Evolutionary conservation across 495 filamentous ascomycete genomes (phyloP).

Genomic region (Annulohypoxylon moriforme): DNA sequence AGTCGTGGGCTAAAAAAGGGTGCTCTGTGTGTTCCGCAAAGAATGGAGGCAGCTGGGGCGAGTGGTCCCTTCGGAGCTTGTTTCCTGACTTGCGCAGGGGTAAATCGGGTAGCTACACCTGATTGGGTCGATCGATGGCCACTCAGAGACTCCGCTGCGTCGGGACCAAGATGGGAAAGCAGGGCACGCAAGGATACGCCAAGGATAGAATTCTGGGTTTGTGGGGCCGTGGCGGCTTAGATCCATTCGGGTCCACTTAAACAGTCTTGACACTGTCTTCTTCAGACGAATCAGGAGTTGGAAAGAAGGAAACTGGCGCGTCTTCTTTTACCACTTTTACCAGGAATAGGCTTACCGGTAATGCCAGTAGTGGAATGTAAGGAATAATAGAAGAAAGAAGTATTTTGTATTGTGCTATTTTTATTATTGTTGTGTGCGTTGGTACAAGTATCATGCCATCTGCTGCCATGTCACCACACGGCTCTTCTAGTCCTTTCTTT

Average conservation of each 20-base stretch:
- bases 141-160: conserved; percentile 30
- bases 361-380: conserved; percentile 14
- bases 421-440: conserved; percentile 31
- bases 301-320: conserved; percentile 19
- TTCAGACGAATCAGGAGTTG: not conserved
- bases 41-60: conserved; percentile 12
- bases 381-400: conserved; percentile 22
- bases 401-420: conserved; percentile 27
- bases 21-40: not conserved
- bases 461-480: conserved; percentile 19
- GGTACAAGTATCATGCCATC: conserved; percentile 44
- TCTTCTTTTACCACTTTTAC: conserved; percentile 24
- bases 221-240: conserved; percentile 35
- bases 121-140: conserved; percentile 37
- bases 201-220: not conserved
- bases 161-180: conserved; percentile 42
- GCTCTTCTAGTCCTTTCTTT: conserved; percentile 28
- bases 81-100: conserved; percentile 36
- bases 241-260: not conserved
- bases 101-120: conserved; percentile 2
- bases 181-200: conserved; percentile 28
- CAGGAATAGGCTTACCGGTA: conserved; percentile 29
- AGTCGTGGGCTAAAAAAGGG: conserved; percentile 5
- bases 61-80: conserved; percentile 34
- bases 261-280: not conserved